Evolutionary conservation across 2,329 filamentous ascomycete genomes (phyloP).

Genomic region (Colletotrichum navitas): DNA sequence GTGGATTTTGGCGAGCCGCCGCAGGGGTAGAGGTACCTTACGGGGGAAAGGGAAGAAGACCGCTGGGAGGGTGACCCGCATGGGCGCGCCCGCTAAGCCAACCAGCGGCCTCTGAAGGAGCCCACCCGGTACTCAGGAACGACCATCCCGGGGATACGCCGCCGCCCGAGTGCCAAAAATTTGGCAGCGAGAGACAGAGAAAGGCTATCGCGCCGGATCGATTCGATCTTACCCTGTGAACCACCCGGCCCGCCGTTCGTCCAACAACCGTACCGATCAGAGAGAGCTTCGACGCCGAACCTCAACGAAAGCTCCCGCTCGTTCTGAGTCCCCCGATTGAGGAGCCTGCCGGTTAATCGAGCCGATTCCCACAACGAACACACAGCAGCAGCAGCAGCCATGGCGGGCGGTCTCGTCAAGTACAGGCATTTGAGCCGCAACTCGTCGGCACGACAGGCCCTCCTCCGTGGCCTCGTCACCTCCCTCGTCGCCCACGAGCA

Average conservation of each 20-base stretch:
- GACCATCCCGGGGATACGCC: constrained; percentile 20
- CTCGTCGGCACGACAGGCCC: constrained; percentile 89
- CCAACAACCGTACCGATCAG: not conserved
- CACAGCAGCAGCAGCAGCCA: constrained; percentile 53
- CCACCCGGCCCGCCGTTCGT: constrained; percentile 21
- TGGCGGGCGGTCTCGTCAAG: constrained; percentile 89
- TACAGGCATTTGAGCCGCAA: constrained; percentile 89
- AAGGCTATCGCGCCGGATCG: constrained; percentile 3
- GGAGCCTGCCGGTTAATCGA: constrained; percentile 7
- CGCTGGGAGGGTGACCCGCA: constrained; percentile 15
- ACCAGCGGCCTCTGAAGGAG: constrained; percentile 15
- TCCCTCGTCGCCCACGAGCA: constrained; percentile 94
- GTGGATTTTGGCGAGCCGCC: constrained; percentile 31
- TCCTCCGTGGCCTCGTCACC: constrained; percentile 95
- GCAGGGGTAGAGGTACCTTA: constrained; percentile 28
- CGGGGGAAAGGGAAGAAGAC: not conserved
- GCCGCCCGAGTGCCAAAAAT: constrained; percentile 37
- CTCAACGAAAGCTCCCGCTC: constrained; percentile 22
- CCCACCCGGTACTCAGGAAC: constrained; percentile 18
- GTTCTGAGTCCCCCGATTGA: constrained; percentile 19
- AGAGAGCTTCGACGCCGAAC: constrained; percentile 40
- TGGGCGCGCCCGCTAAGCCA: constrained; percentile 14
- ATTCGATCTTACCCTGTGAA: constrained; percentile 42
- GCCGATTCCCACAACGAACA: constrained; percentile 25
- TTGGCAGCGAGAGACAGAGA: constrained; percentile 20